A percentile compares a stretch with the other conserved stretches of the same genome.
phyloP scores from a whole-genome alignment of 805 yeast species.

The Brettanomyces naardenensis region DNA sequence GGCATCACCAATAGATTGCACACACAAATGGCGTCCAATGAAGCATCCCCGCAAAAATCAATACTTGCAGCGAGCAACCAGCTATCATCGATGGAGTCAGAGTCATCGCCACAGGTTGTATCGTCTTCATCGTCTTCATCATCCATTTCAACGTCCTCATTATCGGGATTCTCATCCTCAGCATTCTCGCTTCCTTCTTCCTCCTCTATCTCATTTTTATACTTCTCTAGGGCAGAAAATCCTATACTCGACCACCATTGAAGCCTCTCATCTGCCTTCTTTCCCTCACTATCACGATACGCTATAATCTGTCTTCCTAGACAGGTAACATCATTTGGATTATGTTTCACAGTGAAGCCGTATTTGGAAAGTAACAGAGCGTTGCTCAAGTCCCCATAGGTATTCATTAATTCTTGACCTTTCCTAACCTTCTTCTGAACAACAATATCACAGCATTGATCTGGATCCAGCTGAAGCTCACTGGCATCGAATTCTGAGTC shows the following conservation, averaged over 20 bases:
- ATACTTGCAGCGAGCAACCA: constrained; percentile 1
- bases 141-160: constrained; percentile 7
- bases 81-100: constrained; percentile 1
- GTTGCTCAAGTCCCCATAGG: constrained; percentile 72
- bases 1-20: neutral
- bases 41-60: constrained; percentile 13
- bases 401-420: constrained; percentile 65
- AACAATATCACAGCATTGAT: constrained; percentile 67
- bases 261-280: constrained; percentile 12
- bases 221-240: constrained; percentile 8
- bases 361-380: constrained; percentile 62
- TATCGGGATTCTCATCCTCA: constrained; percentile 6
- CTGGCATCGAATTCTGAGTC: constrained; percentile 16
- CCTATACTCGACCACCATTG: constrained; percentile 23
- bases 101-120: too few species aligned
- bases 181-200: constrained; percentile 5
- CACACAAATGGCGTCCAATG: neutral
- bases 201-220: constrained; percentile 9
- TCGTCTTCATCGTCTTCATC: constrained; percentile 5
- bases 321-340: constrained; percentile 48
- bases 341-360: constrained; percentile 60
- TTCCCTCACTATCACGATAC: constrained; percentile 5
- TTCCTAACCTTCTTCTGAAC: constrained; percentile 33
- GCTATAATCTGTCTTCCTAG: constrained; percentile 40
- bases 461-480: constrained; percentile 31